Base-by-base conservation (phyloP, 2,329 filamentous ascomycete genomes). In the Trichoderma sp. region DNA sequence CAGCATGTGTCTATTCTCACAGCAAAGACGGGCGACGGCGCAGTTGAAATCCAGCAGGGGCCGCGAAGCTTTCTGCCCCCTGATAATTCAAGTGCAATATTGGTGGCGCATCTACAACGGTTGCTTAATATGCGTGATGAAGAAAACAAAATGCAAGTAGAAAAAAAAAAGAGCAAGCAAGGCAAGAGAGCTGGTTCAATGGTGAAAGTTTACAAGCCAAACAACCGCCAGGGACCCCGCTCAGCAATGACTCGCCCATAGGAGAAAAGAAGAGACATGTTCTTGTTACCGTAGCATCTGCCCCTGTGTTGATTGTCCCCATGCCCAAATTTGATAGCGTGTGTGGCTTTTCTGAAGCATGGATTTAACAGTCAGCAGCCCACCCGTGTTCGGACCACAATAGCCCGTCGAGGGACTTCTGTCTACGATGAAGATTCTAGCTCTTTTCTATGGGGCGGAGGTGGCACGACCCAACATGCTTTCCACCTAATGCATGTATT, bases 281-380 rank as follows among this genome's bases (percentile, higher is more conserved):
- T 58, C 13, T 66, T 35, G 37, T 35, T 58, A 37, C 52, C 27
- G 66, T 68, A 68, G 67, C 59, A 68, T 40, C 49, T 68, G 53
- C 67, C 35, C 16, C 33, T 40, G 47, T 62, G 57, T 47, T 68
- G n/a, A 24, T 59, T 35, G 55, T 47, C 21, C 33, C 52, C 52
- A 57, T 62, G 11, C 59, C 67, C 47, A 37, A 21, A 37, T 29
- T 52, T 24, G 37, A 62, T 29, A 21, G 58, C 31, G 37, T 62
- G 43, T 35, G 37, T 53, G 33, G 59, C 49, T 35, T 40, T 55
- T 47, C 55, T 33, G 14, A 11, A 14, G 49, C 47, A 68, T 5
- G 19, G 27, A 33, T 53, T 19, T 14, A 13, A 62, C 33, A 31
- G 43, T 49, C 29, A 43, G 60, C 43, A 33, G 43, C 13, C 59